A percentile compares a stretch with the other conserved stretches of the same genome.
Evolutionary conservation across 2,329 filamentous ascomycete genomes (phyloP).

Genomic region (Cytospora mali): DNA sequence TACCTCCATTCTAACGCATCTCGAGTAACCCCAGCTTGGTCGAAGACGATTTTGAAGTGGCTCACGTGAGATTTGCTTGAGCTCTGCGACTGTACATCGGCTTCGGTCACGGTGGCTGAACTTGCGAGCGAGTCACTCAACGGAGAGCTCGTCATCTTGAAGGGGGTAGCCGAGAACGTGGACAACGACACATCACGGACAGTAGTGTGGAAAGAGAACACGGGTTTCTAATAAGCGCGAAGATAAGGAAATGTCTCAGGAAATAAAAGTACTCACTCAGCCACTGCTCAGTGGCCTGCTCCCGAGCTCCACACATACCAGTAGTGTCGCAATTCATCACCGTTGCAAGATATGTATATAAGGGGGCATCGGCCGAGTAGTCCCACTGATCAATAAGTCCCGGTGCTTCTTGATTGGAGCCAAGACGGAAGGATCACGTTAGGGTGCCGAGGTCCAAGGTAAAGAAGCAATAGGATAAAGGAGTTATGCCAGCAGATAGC

Average conservation of each 20-base stretch:
- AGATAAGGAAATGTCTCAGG: neutral
- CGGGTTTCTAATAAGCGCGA: neutral
- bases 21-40: constrained; percentile 60
- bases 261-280: constrained; percentile 12
- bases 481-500: neutral
- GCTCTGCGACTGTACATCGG: constrained; percentile 46
- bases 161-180: neutral
- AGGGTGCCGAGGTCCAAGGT: constrained; percentile 22
- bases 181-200: constrained; percentile 6
- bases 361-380: constrained; percentile 6
- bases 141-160: constrained; percentile 23
- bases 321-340: constrained; percentile 7
- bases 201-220: neutral
- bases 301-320: constrained; percentile 10
- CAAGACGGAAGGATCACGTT: constrained; percentile 4
- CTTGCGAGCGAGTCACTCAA: constrained; percentile 31
- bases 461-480: neutral
- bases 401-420: constrained; percentile 12
- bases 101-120: constrained; percentile 39
- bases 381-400: neutral
- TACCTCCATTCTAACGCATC: constrained; percentile 60
- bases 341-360: neutral
- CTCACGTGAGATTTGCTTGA: constrained; percentile 36
- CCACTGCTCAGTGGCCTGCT: constrained; percentile 8
- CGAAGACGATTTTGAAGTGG: constrained; percentile 57